phyloP scores from a whole-genome alignment of 306 rosid genomes.

The Quercus variabilis region DNA sequence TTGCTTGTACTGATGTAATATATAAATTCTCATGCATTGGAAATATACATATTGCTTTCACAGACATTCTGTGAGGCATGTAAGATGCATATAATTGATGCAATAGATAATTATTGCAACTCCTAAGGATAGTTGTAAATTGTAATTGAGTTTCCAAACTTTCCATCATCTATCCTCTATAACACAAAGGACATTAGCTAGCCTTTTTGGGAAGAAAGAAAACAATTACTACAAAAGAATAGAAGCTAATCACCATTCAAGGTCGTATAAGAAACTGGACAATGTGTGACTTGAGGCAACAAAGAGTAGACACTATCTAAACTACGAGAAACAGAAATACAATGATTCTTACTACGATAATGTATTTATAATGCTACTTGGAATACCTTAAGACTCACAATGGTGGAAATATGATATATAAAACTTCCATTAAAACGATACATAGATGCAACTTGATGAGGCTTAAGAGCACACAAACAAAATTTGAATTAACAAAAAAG shows the following conservation, averaged over 20 bases:
- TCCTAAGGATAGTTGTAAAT: background rate
- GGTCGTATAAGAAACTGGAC: background rate
- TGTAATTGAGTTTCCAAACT: background rate
- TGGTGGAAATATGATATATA: background rate
- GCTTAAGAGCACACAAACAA: too few relatives aligned
- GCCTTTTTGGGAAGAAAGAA: background rate
- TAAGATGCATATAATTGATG: background rate
- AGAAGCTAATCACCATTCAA: constrained; percentile 1
- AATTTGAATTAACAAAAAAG: too few relatives aligned
- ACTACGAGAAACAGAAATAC: background rate
- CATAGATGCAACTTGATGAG: too few relatives aligned
- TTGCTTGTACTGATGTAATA: background rate
- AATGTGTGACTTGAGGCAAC: background rate
- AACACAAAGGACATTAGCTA: background rate
- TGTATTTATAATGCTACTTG: too few relatives aligned
- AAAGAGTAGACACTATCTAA: background rate
- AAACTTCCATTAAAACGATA: background rate
- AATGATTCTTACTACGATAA: background rate
- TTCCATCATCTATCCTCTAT: background rate
- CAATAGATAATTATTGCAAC: background rate
- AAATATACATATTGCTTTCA: too few relatives aligned
- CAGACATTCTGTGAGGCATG: too few relatives aligned
- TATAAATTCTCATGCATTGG: background rate
- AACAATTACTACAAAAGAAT: background rate
- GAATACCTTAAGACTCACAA: background rate